Conservation (phyloP, 768 basidiomycete genomes). For the Lactarius akahatsu region DNA sequence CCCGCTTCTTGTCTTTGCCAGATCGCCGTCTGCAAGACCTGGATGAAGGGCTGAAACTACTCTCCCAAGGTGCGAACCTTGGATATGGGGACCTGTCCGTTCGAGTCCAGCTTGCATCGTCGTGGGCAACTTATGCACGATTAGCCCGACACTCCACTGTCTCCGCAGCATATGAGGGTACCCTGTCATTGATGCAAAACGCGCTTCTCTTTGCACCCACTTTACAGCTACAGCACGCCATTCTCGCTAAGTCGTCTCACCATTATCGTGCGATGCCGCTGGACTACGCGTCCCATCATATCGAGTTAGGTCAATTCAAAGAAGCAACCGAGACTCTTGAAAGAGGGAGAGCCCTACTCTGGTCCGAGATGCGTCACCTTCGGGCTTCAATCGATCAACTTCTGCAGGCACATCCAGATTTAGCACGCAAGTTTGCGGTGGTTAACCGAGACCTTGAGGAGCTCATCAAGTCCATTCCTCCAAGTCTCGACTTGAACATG, state of each 20-base stretch:
- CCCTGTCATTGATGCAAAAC: too few relatives aligned
- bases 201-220: too few relatives aligned
- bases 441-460: neutral
- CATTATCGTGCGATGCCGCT: neutral
- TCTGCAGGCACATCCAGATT: neutral
- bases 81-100: too few relatives aligned
- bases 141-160: too few relatives aligned
- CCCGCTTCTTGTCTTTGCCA: too few relatives aligned
- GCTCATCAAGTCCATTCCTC: conserved; percentile 1
- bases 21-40: too few relatives aligned
- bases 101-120: too few relatives aligned
- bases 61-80: too few relatives aligned
- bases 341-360: neutral
- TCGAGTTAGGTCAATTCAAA: neutral
- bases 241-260: neutral
- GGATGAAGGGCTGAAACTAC: too few relatives aligned
- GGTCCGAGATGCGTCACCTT: neutral
- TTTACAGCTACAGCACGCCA: neutral
- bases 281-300: neutral
- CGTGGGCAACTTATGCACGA: too few relatives aligned
- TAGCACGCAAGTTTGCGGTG: neutral
- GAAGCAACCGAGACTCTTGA: neutral
- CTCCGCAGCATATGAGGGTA: too few relatives aligned
- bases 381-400: neutral
- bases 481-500: neutral